phyloP scores from a whole-genome alignment of 2,329 filamentous ascomycete species.

The Ampelomyces quisqualis region DNA sequence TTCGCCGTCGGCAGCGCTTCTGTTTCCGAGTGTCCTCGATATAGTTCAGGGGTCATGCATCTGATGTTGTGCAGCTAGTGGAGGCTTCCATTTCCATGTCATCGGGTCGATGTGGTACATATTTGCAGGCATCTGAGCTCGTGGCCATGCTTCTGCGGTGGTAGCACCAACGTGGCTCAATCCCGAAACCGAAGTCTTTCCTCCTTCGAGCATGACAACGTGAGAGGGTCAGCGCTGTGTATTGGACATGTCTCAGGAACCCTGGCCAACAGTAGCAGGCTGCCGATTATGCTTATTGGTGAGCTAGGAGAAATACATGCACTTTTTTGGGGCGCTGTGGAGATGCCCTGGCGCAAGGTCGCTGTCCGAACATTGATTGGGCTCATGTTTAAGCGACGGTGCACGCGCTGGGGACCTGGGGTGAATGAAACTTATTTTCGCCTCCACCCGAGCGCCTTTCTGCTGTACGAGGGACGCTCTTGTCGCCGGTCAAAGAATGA shows the following conservation, averaged over 20 bases:
- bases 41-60: constrained; percentile 17
- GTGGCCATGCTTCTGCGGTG: constrained; percentile 16
- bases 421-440: constrained; percentile 14
- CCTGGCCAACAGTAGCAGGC: constrained; percentile 9
- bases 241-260: constrained; percentile 18
- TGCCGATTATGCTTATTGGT: constrained; percentile 9
- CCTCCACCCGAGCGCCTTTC: constrained; percentile 4
- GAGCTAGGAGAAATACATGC: constrained; percentile 5
- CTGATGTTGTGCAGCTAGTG: constrained; percentile 8
- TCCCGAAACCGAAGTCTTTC: constrained; percentile 19
- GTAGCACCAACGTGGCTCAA: constrained; percentile 28
- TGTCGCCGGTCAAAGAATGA: constrained; percentile 6
- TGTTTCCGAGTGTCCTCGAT: constrained; percentile 10
- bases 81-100: constrained; percentile 12
- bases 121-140: constrained; percentile 15
- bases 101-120: constrained; percentile 14
- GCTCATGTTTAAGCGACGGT: constrained; percentile 8
- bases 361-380: constrained; percentile 24
- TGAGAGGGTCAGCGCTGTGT: constrained; percentile 15
- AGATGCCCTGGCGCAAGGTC: constrained; percentile 8
- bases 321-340: constrained; percentile 5
- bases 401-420: constrained; percentile 7
- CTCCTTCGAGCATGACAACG: constrained; percentile 9
- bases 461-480: constrained; percentile 1
- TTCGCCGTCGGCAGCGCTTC: neutral